Conservation (phyloP, 2,329 filamentous ascomycete genomes). For the Venturia asperata region DNA sequence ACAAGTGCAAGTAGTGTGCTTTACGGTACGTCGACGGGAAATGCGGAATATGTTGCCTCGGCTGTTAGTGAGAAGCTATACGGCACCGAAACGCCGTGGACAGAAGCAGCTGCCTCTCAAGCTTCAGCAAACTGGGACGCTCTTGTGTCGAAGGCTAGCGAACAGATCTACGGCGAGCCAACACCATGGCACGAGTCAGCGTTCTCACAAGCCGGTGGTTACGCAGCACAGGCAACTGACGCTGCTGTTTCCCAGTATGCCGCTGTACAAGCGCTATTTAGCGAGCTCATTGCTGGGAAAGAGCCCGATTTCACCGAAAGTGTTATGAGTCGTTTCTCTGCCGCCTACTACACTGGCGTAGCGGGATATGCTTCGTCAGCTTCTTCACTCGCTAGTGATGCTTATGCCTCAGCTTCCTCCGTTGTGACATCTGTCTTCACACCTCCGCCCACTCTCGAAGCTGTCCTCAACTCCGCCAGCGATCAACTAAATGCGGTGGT, state of each 20-base stretch:
- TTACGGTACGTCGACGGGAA: slow-evolving; percentile 42
- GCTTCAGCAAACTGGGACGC: slow-evolving; percentile 58
- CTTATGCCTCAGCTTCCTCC: slow-evolving; percentile 40
- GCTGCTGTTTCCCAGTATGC: slow-evolving; percentile 58
- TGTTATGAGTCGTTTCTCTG: slow-evolving; percentile 63
- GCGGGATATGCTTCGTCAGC: slow-evolving; percentile 49
- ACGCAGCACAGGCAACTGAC: slow-evolving; percentile 56
- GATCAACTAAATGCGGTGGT: slow-evolving; percentile 53
- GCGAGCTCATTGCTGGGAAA: slow-evolving; percentile 68
- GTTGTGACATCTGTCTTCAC: slow-evolving; percentile 47
- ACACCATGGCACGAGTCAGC: slow-evolving; percentile 43
- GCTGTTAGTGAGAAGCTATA: slow-evolving; percentile 40
- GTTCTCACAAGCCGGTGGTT: slow-evolving; percentile 48
- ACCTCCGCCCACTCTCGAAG: slow-evolving; percentile 51
- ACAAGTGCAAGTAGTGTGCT: slow-evolving; percentile 37
- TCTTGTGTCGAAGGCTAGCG: slow-evolving; percentile 57
- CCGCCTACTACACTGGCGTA: slow-evolving; percentile 62
- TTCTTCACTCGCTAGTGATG: slow-evolving; percentile 46
- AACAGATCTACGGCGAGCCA: slow-evolving; percentile 62
- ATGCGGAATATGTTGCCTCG: slow-evolving; percentile 40
- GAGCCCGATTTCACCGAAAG: slow-evolving; percentile 78
- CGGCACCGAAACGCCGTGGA: slow-evolving; percentile 44
- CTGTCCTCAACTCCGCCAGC: slow-evolving; percentile 50
- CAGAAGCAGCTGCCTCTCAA: slow-evolving; percentile 48
- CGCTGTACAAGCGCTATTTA: slow-evolving; percentile 63